These are phyloP conservation scores for Camellia oleifera DNA, from an alignment of 179 eudicot genomes.

Conservation along the genomic window DNA sequence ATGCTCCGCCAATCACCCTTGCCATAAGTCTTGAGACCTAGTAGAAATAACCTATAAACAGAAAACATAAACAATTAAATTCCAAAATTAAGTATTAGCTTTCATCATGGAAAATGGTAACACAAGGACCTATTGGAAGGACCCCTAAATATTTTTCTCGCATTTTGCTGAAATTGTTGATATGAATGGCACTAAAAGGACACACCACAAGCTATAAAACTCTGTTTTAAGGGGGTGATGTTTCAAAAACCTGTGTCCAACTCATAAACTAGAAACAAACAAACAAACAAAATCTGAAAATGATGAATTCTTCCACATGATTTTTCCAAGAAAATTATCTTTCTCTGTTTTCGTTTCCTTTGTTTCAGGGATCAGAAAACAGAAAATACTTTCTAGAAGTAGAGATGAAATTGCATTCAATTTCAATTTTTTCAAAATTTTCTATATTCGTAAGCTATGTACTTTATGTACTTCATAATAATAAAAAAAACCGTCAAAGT, in stretches of 20 bases:
- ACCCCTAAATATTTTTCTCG: not conserved
- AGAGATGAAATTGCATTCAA: not conserved
- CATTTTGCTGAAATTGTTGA: not conserved
- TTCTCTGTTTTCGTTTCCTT: not conserved
- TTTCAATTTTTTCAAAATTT: not conserved
- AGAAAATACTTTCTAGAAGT: not conserved
- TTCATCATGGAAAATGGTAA: not conserved
- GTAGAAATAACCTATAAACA: conserved; percentile 53
- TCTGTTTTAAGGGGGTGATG: not conserved
- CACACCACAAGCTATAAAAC: not conserved
- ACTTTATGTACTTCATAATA: too few relatives aligned
- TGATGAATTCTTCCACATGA: not conserved
- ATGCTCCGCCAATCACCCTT: conserved; percentile 97
- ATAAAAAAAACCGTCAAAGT: not conserved
- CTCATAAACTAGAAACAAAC: not conserved
- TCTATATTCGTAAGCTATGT: too few relatives aligned
- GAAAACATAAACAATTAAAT: not conserved
- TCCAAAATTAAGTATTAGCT: not conserved
- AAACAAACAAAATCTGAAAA: not conserved
- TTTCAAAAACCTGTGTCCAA: too few relatives aligned
- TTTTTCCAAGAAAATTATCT: not conserved
- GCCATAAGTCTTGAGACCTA: conserved; percentile 76
- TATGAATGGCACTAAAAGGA: not conserved
- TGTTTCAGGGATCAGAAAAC: not conserved
- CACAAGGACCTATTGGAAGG: not conserved